Evolutionary conservation across 2,329 filamentous ascomycete species (phyloP), one percentile per base, ranked within the genome.

Genomic region (Penicillium hesseltinei): DNA sequence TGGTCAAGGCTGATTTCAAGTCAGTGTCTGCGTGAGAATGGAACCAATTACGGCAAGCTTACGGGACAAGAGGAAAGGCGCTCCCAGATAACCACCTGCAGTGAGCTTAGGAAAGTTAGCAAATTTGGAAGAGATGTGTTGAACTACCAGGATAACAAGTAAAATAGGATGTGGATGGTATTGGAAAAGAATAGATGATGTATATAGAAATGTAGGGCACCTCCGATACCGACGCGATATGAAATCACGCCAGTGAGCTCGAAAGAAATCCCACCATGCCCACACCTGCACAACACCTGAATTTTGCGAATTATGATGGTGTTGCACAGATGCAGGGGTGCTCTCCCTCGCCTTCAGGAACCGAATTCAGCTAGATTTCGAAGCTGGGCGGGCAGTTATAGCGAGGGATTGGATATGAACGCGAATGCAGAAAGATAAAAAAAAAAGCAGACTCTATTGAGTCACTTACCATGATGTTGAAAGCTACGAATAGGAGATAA

Each of bases 281-380:
- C 80, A 81, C 84, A 86, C 82, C 83, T 56, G 80, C 84, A 80
- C 80, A 83, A 80, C 80, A 84, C 82, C 79, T 69, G 69, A 73
- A 79, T 64, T 66, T 79, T 69, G 68, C 85, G 86, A 88, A 89
- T 66, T 55, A 50, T 56, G 87, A 82, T 81, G 82, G 79, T 60
- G 77, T 78, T 78, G 77, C 67, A 75, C 67, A 77, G 81, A 80
- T 82, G 83, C 80, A 85, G 83, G 87, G 88, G 86, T 84, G 80
- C 84, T 91, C 87, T 91, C 82, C 88, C 88, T 91, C 88, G 81
- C 77, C 86, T 89, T 80, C 87, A 91, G 88, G 88, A 91, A 91
- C 88, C 88, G 88, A 76, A 50, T 82, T 88, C 87, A 90, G 87
- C 81, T 85, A 88, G 83, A 77, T 60, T 70, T 56, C 27, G 62